Evolutionary conservation across 441 rosid species (phyloP), one percentile per base, ranked within the genome.

Genomic region (Isatis lusitanica): DNA sequence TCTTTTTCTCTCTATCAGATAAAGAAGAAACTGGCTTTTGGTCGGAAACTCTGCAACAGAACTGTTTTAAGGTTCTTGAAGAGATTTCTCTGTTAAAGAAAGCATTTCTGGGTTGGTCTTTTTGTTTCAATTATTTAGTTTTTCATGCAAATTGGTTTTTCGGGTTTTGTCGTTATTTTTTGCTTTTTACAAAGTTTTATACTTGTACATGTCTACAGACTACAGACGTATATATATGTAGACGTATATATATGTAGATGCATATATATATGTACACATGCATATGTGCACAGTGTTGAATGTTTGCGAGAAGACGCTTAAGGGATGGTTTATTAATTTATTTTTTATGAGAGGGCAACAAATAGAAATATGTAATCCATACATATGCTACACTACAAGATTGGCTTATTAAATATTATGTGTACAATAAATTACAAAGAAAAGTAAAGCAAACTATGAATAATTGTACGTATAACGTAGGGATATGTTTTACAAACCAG

Each of bases 31-130:
- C 73, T 71, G 57, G 68, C 64, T 52, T 77, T 77, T 77, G 73
- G 80, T 77, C 69, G 80, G 80, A 66, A 71, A 35, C 76, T 71
- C 57, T 51, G 57, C 50, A 77, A 77, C 80, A 77, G 50, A 77
- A 58, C 61, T 30, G 47, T 10, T 69, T 75, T 70, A 69, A 75
- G 75, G 71, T 76, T 76, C 66, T 64, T 63, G n/a, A 17, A 56
- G 71, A 76, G 75, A 67, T 70, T 47, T 76, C 50, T 70, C 31
- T 58, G 44, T 71, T 58, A 70, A 55, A 10, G 13, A 40, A 64
- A 76, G 15, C 56, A 28, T 56, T 75, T 2, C 70, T 63, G 7
- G 60, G 66, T 64, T 12, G 30, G 16, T 46, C 11, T 52, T 33
- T 10, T 18, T 30, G 8, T 59, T 38, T 60, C 13, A 7, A 11